Evolutionary conservation across 345 rosid species (phyloP), one percentile per base, ranked within the genome.

Genomic region (Eucalyptus pauciflora): DNA sequence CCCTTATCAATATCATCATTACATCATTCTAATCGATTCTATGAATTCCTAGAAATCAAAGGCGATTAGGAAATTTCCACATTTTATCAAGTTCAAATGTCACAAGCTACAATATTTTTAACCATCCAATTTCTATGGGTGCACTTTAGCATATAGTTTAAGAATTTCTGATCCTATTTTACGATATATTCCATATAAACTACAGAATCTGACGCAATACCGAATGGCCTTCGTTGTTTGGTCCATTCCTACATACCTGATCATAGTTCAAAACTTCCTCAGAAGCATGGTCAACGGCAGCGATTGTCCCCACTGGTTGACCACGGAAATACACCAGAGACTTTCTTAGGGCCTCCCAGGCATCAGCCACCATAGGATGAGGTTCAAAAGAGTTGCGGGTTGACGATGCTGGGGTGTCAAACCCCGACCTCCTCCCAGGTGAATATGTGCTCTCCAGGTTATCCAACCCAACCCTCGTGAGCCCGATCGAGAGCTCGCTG

Each of bases 201-300:
- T 5, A 48, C 20, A 76, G 83, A 76, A 76, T 76, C 83, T 76
- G 83, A 76, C 3, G 0, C 83, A 37, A 10, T 37, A 76, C 48
- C 18, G 27, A 76, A 76, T 13, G 20, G 27, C 83, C 83, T 76
- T 76, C 5, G 2, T 76, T 0, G 2, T 76, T 76, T 76, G 46
- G 83, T 76, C 87, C 90, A 43, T 86, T 31, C 48, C 88, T 45
- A 54, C 18, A 88, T 88, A 97, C 99, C 99, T 97, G 99, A 92
- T 97, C 99, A 91, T 97, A 97, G 92, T 97, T 97, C 92, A 97
- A 91, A 87, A 97, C 98, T 92, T 97, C 99, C 89, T 97, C 99
- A 0, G 99, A 95, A 91, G 98, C 99, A 94, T 96, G 99, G 91
- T 97, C 99, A 89, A 89, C 89, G 1, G 99, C 99, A 9, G 98